phyloP scores from a whole-genome alignment of 2,329 filamentous ascomycete species.

The Trichoderma aggressivum region DNA sequence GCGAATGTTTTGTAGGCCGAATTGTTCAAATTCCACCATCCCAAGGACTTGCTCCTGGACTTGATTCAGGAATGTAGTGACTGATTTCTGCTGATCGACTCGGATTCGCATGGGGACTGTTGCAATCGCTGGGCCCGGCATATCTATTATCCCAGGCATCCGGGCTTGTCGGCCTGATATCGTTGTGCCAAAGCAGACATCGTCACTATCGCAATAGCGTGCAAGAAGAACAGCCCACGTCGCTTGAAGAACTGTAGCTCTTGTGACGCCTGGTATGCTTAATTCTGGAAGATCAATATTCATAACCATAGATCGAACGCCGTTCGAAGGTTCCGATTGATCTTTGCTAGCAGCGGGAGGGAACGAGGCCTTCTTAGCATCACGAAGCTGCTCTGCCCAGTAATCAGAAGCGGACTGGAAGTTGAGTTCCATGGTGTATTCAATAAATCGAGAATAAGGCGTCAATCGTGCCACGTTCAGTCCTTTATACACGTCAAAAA shows the following conservation, averaged over 20 bases:
- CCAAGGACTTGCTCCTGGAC: constrained; percentile 17
- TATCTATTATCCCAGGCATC: constrained; percentile 20
- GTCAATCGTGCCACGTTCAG: neutral
- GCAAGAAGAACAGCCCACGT: constrained; percentile 35
- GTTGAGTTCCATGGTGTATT: constrained; percentile 2
- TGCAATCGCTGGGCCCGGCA: constrained; percentile 20
- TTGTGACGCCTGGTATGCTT: constrained; percentile 14
- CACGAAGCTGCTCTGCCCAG: neutral
- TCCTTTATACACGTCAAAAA: neutral
- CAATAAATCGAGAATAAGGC: constrained; percentile 5
- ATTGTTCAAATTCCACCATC: constrained; percentile 23
- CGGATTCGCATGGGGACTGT: constrained; percentile 12
- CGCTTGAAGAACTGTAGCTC: constrained; percentile 26
- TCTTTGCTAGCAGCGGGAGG: neutral
- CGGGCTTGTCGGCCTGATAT: constrained; percentile 23
- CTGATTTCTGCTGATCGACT: neutral
- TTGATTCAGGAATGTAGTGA: neutral
- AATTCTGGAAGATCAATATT: neutral
- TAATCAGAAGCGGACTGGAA: neutral
- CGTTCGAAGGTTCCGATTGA: neutral
- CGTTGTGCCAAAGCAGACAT: constrained; percentile 22
- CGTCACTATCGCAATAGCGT: constrained; percentile 32
- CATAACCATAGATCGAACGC: neutral
- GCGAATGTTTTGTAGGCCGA: constrained; percentile 24
- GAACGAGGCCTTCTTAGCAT: constrained; percentile 4